These are phyloP conservation scores for Amylostereum areolatum DNA, from an alignment of 1,284 basidiomycete species.

Conservation along the genomic window DNA sequence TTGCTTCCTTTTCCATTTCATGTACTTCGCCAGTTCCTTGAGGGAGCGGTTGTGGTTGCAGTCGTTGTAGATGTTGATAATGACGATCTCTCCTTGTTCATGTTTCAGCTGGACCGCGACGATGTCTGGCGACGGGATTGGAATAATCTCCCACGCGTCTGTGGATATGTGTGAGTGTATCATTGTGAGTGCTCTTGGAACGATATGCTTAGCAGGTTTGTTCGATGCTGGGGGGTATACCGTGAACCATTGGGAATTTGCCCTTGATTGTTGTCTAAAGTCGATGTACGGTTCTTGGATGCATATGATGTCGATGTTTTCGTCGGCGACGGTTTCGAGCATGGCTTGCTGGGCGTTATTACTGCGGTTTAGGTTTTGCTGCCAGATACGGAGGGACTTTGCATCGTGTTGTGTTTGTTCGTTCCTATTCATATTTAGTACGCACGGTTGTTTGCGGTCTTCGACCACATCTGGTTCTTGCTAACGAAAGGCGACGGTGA, in stretches of 20 bases:
- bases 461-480: too few species aligned
- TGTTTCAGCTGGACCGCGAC: background rate
- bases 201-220: background rate
- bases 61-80: constrained; percentile 5
- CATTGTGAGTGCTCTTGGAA: background rate
- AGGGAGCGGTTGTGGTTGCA: background rate
- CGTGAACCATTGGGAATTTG: background rate
- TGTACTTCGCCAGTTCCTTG: too few species aligned
- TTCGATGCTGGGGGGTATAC: background rate
- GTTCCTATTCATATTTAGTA: too few species aligned
- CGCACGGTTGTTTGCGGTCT: too few species aligned
- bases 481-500: too few species aligned
- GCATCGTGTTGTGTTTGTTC: too few species aligned
- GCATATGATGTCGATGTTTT: background rate
- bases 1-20: too few species aligned
- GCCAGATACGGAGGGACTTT: background rate
- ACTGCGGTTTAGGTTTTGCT: background rate
- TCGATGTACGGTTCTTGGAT: constrained; percentile 1
- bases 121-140: background rate
- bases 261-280: background rate
- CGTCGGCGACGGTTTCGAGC: background rate
- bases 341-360: background rate
- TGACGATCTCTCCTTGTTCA: background rate
- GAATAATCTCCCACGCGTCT: background rate
- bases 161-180: background rate